Base-by-base conservation (phyloP, 1,284 basidiomycete genomes). In the Trichosporon inkin region DNA sequence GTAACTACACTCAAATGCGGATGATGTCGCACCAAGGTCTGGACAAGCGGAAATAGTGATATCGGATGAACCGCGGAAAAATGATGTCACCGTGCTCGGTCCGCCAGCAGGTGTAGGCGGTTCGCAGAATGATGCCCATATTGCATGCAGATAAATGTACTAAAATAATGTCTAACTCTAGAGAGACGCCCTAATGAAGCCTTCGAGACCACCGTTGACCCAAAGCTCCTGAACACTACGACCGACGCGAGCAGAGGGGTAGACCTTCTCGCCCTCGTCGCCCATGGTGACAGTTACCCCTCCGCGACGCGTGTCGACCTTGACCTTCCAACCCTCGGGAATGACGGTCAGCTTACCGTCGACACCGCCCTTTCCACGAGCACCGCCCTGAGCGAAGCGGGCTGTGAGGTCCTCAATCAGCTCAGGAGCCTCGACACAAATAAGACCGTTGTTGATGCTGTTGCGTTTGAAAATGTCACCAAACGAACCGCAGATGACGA, bases 381-480 rank as follows among this genome's bases (percentile, higher is more conserved):
- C 81, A 0, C 87, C 89, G 58, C 86, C 86, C 72, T 84, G 85
- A 0, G 86, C 88, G 73, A 88, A 92, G 56, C 81, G 76, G 22
- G 78, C 74, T 1, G 95, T 96, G 60, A 99, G 81, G 68, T 96
- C 92, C 28, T 83, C 81, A 20, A 99, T 88, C 53, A 99, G 84
- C 68, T 89, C 88, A 0, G 93, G 92, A 60, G 86, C 90, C 79
- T 98, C 95, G 55, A 98, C 78, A 72, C 95, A 97, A 61, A 99
- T 91, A 10, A 99, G 83, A 5, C 93, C 95, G 76, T 99, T 99
- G 81, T 99, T 99, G 81, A 99, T 99, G 14, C 92, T 88, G 77
- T 99, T 99, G 35, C 95, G 87, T 81, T 99, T 98, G 84, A 97
- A 99, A 69, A 99, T 98, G 78, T 99, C 96, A 16, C 96, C 95